These are phyloP conservation scores for Phlebiopsis flavidoalba DNA, from an alignment of 768 basidiomycete species.

Conservation along the genomic window DNA sequence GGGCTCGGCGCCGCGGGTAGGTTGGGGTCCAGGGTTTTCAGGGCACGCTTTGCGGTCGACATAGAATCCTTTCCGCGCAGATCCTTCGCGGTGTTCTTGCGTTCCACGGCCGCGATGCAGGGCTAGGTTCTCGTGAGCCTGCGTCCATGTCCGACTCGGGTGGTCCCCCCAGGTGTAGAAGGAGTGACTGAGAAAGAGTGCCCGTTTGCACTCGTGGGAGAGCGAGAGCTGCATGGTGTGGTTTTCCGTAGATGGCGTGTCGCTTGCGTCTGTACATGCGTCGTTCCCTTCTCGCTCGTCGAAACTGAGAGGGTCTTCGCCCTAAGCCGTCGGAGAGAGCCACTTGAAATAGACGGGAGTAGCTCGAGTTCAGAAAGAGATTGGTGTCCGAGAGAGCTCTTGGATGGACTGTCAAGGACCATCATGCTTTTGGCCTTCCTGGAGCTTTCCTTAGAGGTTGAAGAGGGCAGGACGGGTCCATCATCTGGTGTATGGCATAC, in stretches of 20 bases:
- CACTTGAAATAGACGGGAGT: background rate
- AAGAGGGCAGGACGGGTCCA: background rate
- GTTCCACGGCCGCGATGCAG: background rate
- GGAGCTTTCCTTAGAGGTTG: conserved; percentile 9
- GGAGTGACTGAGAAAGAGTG: background rate
- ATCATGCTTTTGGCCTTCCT: conserved; percentile 9
- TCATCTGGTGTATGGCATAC: conserved; percentile 7
- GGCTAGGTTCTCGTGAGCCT: background rate
- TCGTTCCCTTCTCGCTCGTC: background rate
- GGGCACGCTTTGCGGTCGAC: background rate
- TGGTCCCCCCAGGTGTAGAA: too few species aligned
- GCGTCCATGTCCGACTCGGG: background rate
- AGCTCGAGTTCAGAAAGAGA: background rate
- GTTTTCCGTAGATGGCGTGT: conserved; percentile 12
- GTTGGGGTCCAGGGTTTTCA: background rate
- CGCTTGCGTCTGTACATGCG: conserved; percentile 1
- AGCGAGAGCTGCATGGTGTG: conserved; percentile 5
- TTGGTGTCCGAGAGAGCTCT: background rate
- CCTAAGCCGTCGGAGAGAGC: background rate
- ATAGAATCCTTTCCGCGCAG: background rate
- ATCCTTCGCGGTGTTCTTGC: background rate
- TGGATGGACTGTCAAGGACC: background rate
- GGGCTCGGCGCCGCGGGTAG: background rate
- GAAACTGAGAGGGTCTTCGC: conserved; percentile 6
- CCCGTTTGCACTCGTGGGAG: background rate